Evolutionary conservation across 2,329 filamentous ascomycete genomes (phyloP).

Genomic region (Hypoxylon sp.): DNA sequence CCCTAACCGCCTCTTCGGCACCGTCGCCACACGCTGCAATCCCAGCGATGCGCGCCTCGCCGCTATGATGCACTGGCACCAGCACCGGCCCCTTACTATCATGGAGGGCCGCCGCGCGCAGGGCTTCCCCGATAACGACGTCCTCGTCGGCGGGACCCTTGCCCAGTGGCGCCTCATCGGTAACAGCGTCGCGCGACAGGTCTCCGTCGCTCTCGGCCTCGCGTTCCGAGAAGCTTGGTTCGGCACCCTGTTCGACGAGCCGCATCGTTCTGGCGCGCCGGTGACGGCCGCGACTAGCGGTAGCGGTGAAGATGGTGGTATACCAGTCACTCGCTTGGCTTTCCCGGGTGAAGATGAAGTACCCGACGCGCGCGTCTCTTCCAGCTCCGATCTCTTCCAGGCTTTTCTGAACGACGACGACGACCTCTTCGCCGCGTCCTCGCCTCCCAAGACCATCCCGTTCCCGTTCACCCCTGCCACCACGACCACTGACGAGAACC

Average conservation of each 20-base stretch:
- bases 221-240: conserved; percentile 66
- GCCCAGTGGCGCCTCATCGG: conserved; percentile 74
- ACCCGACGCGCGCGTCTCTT: not conserved
- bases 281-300: no score
- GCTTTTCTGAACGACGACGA: no score
- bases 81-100: conserved; percentile 68
- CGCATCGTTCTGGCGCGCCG: conserved; percentile 11
- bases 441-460: conserved; percentile 1
- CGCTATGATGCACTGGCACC: conserved; percentile 68
- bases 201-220: conserved; percentile 72
- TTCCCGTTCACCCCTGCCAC: conserved; percentile 33
- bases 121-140: conserved; percentile 73
- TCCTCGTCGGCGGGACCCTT: conserved; percentile 65
- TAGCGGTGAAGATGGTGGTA: no score
- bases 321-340: no score
- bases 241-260: conserved; percentile 47
- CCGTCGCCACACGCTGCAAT: conserved; percentile 64
- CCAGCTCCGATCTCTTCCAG: conserved; percentile 7
- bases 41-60: conserved; percentile 65
- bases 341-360: not conserved
- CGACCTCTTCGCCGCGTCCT: conserved; percentile 4
- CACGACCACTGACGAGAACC: conserved; percentile 34
- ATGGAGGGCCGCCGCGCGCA: conserved; percentile 75
- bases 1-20: conserved; percentile 64
- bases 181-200: conserved; percentile 76